Evolutionary conservation across 1,284 basidiomycete genomes (phyloP).

Genomic region (Cutaneotrichosporon cyanovorans): DNA sequence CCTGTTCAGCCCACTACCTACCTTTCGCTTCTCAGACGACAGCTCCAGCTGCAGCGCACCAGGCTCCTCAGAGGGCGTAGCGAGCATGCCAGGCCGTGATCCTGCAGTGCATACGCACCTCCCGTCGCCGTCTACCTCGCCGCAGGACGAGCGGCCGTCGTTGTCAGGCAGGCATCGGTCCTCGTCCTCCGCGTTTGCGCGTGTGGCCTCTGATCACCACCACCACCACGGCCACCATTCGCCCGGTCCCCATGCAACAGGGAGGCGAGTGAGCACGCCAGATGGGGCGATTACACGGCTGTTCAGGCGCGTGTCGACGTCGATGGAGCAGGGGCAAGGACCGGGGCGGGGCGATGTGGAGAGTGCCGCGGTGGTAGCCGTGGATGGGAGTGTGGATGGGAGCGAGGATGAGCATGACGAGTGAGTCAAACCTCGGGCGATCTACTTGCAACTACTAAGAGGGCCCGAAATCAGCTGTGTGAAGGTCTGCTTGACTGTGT

Average conservation of each 20-base stretch:
- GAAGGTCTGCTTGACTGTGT: no score
- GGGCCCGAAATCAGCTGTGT: no score
- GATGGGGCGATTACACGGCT: constrained; percentile 7
- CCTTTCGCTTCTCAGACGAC: no score
- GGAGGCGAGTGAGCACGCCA: constrained; percentile 3
- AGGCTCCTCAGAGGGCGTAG: no score
- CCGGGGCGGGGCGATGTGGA: no score
- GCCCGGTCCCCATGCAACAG: background rate
- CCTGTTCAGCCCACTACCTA: no score
- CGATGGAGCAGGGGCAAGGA: no score
- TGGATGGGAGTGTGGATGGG: background rate
- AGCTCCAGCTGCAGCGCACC: no score
- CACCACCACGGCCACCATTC: background rate
- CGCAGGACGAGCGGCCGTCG: constrained; percentile 8
- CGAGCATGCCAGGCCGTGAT: constrained; percentile 35
- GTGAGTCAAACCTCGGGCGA: background rate
- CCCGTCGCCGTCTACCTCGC: constrained; percentile 15
- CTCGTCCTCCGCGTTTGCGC: constrained; percentile 25
- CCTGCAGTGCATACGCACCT: constrained; percentile 30
- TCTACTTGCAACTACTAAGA: background rate
- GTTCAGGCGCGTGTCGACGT: constrained; percentile 6
- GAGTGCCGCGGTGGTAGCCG: no score
- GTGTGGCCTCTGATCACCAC: background rate
- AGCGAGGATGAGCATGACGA: constrained; percentile 4
- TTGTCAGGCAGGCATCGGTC: constrained; percentile 5